Base-by-base conservation (phyloP, 2,329 filamentous ascomycete genomes). In the Trichocomaceae sp. region DNA sequence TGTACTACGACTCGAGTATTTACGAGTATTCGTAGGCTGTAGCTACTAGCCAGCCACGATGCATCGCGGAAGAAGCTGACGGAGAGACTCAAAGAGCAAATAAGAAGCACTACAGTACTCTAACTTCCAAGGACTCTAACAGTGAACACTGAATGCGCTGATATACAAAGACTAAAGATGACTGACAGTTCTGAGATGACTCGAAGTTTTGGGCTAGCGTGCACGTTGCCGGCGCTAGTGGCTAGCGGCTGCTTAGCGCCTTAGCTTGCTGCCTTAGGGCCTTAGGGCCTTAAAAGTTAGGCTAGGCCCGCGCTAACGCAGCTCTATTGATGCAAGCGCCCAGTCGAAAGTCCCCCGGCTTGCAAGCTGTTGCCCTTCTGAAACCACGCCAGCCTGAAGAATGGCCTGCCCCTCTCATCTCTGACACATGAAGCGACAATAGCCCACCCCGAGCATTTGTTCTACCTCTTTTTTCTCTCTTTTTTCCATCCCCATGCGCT, bases 381-480 rank as follows among this genome's bases (percentile, higher is more conserved):
- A 52, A 52, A 52, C 50, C 41, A 19, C 22, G 26, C 26, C 35
- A 33, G 29, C 13, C 41, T 52, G 50, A 52, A 52, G 41, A 52
- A 52, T 52, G n/a, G 22, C 20, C 39, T n/a, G 22, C 50, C 50
- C 41, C 41, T 52, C 39, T 17, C 8, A 19, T 10, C 39, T 12
- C 17, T 12, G n/a, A 19, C 17, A 42, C 39, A 20, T 1, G 6
- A 42, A 42, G 23, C 3, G 23, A 26, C 7, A 3, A 26, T 26
- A 12, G n/a, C 39, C 39, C 19, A 3, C 9, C 19, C 39, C n/a
- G 8, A 12, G 17, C 39, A 20, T 42, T 17, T 42, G 3, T 2
- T 41, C 37, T 17, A 5, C 17, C 3, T 12, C 9, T 22, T 9
- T 22, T 9, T 22, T 20, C 10, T 29, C 31, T 13, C 12, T 35